Evolutionary conservation across 2,329 filamentous ascomycete species (phyloP).

Genomic region (Aureobasidium sp.): DNA sequence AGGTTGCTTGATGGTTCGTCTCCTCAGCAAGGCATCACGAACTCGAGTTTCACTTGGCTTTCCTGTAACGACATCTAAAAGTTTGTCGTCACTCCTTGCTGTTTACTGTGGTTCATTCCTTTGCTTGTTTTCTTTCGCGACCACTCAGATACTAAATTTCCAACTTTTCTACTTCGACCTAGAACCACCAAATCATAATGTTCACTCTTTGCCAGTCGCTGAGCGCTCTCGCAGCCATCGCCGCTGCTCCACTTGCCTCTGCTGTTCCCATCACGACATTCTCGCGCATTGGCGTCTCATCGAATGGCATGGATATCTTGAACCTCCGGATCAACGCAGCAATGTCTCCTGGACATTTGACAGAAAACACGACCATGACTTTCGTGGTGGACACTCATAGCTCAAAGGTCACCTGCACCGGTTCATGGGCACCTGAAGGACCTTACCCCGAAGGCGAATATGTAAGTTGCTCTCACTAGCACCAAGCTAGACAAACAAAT

Average conservation of each 20-base stretch:
- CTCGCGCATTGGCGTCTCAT: not conserved
- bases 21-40: not conserved
- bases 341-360: not conserved
- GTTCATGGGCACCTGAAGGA: slow-evolving; percentile 11
- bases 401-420: not conserved
- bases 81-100: not conserved
- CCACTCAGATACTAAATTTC: not conserved
- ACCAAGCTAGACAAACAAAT: not conserved
- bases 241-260: not conserved
- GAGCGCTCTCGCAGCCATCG: not conserved
- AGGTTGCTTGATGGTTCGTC: not conserved
- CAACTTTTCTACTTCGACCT: not conserved
- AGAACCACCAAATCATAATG: not conserved
- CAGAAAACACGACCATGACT: slow-evolving; percentile 11
- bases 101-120: not conserved
- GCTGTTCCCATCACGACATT: not conserved
- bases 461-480: not conserved
- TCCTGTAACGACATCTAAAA: not conserved
- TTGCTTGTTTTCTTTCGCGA: not conserved
- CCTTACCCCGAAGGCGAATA: slow-evolving; percentile 7
- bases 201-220: not conserved
- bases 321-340: not conserved
- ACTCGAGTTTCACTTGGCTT: slow-evolving; percentile 10
- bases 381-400: slow-evolving; percentile 10
- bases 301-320: slow-evolving; percentile 3